Evolutionary conservation across 2,329 filamentous ascomycete species (phyloP).

Genomic region (Alternaria infectoria): DNA sequence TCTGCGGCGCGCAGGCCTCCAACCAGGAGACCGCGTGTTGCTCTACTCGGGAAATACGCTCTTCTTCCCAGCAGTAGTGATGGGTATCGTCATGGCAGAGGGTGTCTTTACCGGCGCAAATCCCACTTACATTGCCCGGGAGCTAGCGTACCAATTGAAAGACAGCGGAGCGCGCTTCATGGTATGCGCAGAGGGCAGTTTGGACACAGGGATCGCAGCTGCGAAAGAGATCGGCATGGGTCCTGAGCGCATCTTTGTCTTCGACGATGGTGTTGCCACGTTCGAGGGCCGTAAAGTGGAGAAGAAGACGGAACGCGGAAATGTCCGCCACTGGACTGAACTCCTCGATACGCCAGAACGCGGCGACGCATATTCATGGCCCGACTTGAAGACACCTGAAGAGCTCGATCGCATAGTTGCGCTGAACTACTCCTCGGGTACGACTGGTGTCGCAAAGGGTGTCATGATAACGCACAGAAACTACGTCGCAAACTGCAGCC

Average conservation of each 20-base stretch:
- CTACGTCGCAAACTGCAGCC: conserved; percentile 73
- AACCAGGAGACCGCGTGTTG: conserved; percentile 71
- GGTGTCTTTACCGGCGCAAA: conserved; percentile 81
- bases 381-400: conserved; percentile 59
- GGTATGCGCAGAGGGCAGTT: conserved; percentile 64
- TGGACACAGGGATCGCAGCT: conserved; percentile 71
- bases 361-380: conserved; percentile 68
- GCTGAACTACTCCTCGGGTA: conserved; percentile 81
- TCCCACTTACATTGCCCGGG: conserved; percentile 69
- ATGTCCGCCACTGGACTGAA: conserved; percentile 66
- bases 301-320: conserved; percentile 46
- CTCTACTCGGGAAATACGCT: conserved; percentile 76
- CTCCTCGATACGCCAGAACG: conserved; percentile 58
- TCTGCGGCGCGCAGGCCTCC: conserved; percentile 67
- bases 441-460: conserved; percentile 83
- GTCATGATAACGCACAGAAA: conserved; percentile 81
- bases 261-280: conserved; percentile 62
- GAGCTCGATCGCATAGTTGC: conserved; percentile 64
- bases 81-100: conserved; percentile 78
- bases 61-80: conserved; percentile 72
- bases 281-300: conserved; percentile 52
- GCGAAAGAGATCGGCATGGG: conserved; percentile 64
- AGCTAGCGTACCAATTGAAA: conserved; percentile 76
- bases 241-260: conserved; percentile 65
- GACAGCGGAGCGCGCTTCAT: conserved; percentile 74